Conservation (phyloP, 148 eudicot genomes). For the Salicornia ramosissima region DNA sequence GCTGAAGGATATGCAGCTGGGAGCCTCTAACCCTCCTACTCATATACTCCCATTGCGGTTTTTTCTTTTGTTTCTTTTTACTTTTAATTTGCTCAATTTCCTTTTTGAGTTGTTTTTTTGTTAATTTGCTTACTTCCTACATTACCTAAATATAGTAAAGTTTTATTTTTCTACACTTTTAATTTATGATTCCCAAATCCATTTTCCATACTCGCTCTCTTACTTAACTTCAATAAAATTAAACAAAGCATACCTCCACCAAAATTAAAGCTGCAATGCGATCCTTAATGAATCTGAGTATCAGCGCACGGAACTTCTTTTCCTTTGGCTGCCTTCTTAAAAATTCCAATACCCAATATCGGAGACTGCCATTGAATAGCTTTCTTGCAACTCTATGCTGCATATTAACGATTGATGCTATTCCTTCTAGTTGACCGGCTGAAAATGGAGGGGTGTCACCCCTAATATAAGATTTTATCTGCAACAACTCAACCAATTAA, state of each 20-base stretch:
- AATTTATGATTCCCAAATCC: too few relatives aligned
- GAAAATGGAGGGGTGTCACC: conserved; percentile 74
- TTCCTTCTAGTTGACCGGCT: conserved; percentile 82
- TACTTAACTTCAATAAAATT: too few relatives aligned
- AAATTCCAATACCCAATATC: conserved; percentile 89
- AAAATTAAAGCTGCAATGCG: conserved; percentile 77
- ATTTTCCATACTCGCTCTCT: too few relatives aligned
- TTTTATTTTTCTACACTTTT: too few relatives aligned
- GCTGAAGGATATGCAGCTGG: too few relatives aligned
- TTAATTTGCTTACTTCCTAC: too few relatives aligned
- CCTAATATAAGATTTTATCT: conserved; percentile 90
- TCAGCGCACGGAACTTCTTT: conserved; percentile 60
- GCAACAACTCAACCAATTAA: conserved; percentile 3
- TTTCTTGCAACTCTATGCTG: conserved; percentile 52
- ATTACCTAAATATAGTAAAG: too few relatives aligned
- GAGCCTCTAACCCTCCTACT: too few relatives aligned
- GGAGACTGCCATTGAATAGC: conserved; percentile 59
- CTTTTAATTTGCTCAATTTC: too few relatives aligned
- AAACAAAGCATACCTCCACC: conserved; percentile 54
- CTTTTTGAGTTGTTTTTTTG: too few relatives aligned
- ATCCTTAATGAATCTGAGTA: conserved; percentile 89
- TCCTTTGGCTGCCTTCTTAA: conserved; percentile 75
- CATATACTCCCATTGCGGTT: too few relatives aligned
- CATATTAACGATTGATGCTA: conserved; percentile 64
- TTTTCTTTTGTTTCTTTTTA: too few relatives aligned